phyloP scores from a whole-genome alignment of 1,284 basidiomycete species.

The Irpex lacteus region DNA sequence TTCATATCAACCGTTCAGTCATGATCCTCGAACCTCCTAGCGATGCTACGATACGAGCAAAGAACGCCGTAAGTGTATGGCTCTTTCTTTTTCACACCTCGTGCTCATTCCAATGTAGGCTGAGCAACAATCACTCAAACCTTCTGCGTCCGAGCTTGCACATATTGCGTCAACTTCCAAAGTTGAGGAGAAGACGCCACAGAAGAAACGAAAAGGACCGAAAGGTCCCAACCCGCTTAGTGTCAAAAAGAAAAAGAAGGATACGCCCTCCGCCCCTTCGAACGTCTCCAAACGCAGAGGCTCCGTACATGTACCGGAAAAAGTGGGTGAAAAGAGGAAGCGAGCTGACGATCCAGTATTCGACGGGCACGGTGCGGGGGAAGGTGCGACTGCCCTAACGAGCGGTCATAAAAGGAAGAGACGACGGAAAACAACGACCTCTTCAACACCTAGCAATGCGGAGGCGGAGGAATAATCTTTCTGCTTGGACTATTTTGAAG shows the following conservation, averaged over 20 bases:
- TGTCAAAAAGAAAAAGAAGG: slow-evolving; percentile 81
- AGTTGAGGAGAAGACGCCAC: slow-evolving; percentile 34
- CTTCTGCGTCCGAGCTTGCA: slow-evolving; percentile 44
- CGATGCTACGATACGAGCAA: slow-evolving; percentile 68
- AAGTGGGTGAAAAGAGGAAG: slow-evolving; percentile 24
- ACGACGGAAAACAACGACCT: slow-evolving; percentile 24
- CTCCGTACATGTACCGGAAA: slow-evolving; percentile 3
- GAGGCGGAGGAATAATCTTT: background rate
- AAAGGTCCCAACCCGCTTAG: slow-evolving; percentile 94
- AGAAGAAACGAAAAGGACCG: slow-evolving; percentile 67
- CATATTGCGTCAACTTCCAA: slow-evolving; percentile 33
- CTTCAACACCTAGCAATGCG: background rate
- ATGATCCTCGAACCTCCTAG: slow-evolving; percentile 89
- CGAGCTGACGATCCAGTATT: slow-evolving; percentile 16
- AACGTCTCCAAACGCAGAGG: slow-evolving; percentile 9
- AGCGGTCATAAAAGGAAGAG: slow-evolving; percentile 33
- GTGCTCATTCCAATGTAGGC: slow-evolving; percentile 33
- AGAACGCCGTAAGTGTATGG: slow-evolving; percentile 50
- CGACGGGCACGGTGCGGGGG: slow-evolving; percentile 2
- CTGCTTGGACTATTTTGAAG: background rate
- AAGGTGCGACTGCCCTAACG: background rate
- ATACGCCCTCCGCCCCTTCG: background rate
- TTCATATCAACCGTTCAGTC: slow-evolving; percentile 88
- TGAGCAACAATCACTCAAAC: slow-evolving; percentile 52
- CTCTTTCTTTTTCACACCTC: background rate